A percentile compares a stretch with the other conserved stretches of the same genome.
phyloP scores from a whole-genome alignment of 768 basidiomycete species.

The Amanita rimosa region DNA sequence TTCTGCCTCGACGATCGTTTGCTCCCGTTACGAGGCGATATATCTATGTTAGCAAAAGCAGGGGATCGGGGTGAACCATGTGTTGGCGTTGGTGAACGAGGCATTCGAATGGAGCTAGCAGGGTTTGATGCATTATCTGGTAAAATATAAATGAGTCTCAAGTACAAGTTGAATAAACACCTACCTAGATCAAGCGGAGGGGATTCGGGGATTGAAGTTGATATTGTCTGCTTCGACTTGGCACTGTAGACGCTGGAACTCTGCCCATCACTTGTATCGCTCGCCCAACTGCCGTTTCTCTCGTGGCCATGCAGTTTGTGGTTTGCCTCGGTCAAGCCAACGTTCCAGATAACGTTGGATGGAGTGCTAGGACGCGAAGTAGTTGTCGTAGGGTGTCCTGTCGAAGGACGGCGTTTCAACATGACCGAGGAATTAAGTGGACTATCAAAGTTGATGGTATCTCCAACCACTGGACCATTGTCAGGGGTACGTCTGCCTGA shows the following conservation, averaged over 20 bases:
- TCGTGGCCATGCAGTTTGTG: slow-evolving; percentile 28
- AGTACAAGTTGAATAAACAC: neutral
- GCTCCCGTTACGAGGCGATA: slow-evolving; percentile 25
- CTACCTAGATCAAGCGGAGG: slow-evolving; percentile 29
- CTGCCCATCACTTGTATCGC: slow-evolving; percentile 18
- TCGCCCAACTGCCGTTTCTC: slow-evolving; percentile 50
- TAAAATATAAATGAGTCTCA: slow-evolving; percentile 25
- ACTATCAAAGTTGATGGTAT: slow-evolving; percentile 32
- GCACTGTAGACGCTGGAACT: neutral
- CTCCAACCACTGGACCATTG: slow-evolving; percentile 23
- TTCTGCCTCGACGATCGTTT: slow-evolving; percentile 48
- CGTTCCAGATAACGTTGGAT: slow-evolving; percentile 67
- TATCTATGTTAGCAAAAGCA: slow-evolving; percentile 37
- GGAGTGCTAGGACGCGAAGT: slow-evolving; percentile 58
- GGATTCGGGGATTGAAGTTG: slow-evolving; percentile 54
- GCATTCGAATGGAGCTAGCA: slow-evolving; percentile 24
- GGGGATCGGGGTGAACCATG: slow-evolving; percentile 44
- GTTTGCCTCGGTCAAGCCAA: slow-evolving; percentile 18
- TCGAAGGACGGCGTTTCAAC: slow-evolving; percentile 51
- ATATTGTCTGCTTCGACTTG: slow-evolving; percentile 27
- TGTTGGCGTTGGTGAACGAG: slow-evolving; percentile 62
- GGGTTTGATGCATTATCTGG: slow-evolving; percentile 38
- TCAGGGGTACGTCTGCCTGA: slow-evolving; percentile 63
- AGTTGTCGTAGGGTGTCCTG: slow-evolving; percentile 42
- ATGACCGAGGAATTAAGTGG: slow-evolving; percentile 40